Percentiles rank a stretch among this genome's conserved stretches.
These are phyloP conservation scores for Saccharomycopsis crataegensis DNA, from an alignment of 1,139 yeast genomes.

Conservation along the genomic window DNA sequence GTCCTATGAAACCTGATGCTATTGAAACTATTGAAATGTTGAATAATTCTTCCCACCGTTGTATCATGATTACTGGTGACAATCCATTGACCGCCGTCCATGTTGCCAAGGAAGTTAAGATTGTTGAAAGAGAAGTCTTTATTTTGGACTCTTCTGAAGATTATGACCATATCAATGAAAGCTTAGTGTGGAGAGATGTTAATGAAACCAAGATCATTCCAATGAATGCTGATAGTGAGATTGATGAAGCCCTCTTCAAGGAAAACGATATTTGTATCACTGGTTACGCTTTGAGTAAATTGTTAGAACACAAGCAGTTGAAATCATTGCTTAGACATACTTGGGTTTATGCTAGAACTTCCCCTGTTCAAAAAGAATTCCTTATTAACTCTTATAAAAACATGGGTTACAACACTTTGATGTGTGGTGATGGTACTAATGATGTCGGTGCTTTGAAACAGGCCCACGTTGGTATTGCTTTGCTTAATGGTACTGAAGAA, in stretches of 20 bases:
- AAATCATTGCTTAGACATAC: constrained; percentile 73
- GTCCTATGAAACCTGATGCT: constrained; percentile 94
- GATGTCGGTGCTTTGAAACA: constrained; percentile 99
- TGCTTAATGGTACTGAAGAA: constrained; percentile 93
- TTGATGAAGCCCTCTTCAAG: constrained; percentile 52
- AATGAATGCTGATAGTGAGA: constrained; percentile 45
- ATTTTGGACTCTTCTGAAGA: constrained; percentile 79
- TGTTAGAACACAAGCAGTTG: constrained; percentile 59
- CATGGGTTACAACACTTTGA: constrained; percentile 85
- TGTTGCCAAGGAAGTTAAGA: constrained; percentile 89
- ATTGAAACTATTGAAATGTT: constrained; percentile 84
- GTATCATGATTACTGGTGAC: constrained; percentile 98
- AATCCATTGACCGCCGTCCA: constrained; percentile 98
- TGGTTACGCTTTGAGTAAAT: constrained; percentile 76
- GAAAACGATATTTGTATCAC: constrained; percentile 85
- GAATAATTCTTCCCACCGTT: constrained; percentile 91
- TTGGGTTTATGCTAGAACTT: constrained; percentile 97
- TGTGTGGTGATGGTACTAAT: constrained; percentile 99
- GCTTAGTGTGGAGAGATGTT: constrained; percentile 79
- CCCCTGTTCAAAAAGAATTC: constrained; percentile 93
- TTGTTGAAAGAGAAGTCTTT: constrained; percentile 74
- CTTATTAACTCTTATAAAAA: constrained; percentile 77
- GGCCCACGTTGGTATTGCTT: constrained; percentile 96
- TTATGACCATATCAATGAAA: constrained; percentile 32
- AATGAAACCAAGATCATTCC: constrained; percentile 71